Evolutionary conservation across 1,139 yeast genomes (phyloP).

Genomic region (Hyphopichia pseudoburtonii): DNA sequence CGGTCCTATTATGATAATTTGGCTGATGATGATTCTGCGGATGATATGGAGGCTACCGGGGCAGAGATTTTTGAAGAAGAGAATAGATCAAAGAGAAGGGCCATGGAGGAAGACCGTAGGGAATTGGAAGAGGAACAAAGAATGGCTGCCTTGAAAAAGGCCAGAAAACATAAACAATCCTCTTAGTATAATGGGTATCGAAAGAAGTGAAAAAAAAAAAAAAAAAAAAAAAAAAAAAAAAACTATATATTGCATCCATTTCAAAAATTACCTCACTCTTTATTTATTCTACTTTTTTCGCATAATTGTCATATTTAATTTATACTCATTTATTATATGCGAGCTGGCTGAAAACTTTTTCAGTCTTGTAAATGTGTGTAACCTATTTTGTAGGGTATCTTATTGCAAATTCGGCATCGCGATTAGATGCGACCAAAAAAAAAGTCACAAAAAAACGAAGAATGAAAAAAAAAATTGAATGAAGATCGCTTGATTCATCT

Average conservation of each 20-base stretch:
- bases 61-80: slow-evolving; percentile 85
- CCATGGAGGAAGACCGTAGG: slow-evolving; percentile 62
- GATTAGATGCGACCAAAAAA: no score
- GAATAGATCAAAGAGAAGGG: slow-evolving; percentile 56
- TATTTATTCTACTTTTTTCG: no score
- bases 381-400: no score
- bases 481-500: neutral
- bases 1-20: slow-evolving; percentile 43
- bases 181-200: neutral
- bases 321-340: no score
- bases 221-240: neutral
- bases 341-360: neutral
- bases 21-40: slow-evolving; percentile 54
- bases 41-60: slow-evolving; percentile 95
- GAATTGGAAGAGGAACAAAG: slow-evolving; percentile 62
- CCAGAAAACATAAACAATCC: slow-evolving; percentile 19
- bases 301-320: no score
- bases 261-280: no score
- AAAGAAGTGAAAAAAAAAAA: neutral
- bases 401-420: no score
- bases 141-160: slow-evolving; percentile 32
- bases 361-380: no score
- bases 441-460: no score
- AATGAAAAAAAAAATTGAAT: neutral
- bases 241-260: neutral